Evolutionary conservation across 2,329 filamentous ascomycete species (phyloP).

Genomic region (Talaromyces sp.): DNA sequence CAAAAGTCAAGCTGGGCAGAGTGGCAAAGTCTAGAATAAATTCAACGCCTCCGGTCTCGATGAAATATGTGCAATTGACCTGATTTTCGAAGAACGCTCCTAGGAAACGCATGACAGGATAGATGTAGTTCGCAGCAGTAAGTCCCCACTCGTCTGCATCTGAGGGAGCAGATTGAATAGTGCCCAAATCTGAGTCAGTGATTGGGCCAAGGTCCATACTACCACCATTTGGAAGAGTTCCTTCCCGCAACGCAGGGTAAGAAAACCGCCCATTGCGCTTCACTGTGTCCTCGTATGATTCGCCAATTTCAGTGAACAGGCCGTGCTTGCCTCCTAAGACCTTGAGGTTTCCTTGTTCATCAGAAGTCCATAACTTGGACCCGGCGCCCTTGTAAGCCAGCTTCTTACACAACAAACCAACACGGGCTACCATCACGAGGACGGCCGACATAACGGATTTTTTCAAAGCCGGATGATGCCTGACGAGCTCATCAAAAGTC

Average conservation of each 20-base stretch:
- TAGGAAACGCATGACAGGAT: conserved; percentile 73
- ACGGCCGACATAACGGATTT: conserved; percentile 78
- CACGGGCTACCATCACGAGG: conserved; percentile 80
- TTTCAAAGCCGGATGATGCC: conserved; percentile 85
- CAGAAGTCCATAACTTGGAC: conserved; percentile 68
- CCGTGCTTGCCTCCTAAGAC: conserved; percentile 55
- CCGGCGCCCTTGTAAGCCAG: conserved; percentile 72
- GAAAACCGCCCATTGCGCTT: conserved; percentile 12
- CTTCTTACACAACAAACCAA: conserved; percentile 68
- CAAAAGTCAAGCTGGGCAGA: conserved; percentile 72
- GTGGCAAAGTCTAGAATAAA: conserved; percentile 79
- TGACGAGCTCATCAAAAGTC: conserved; percentile 88
- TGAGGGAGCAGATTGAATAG: conserved; percentile 21
- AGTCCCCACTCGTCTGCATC: conserved; percentile 51
- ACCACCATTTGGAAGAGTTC: conserved; percentile 37
- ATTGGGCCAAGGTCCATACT: conserved; percentile 33
- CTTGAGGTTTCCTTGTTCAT: conserved; percentile 56
- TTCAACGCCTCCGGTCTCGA: conserved; percentile 76
- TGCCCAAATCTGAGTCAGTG: conserved; percentile 24
- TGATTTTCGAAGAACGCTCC: conserved; percentile 72
- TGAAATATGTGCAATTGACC: conserved; percentile 68
- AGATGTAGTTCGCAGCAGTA: conserved; percentile 66
- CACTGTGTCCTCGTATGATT: conserved; percentile 25
- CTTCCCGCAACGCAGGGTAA: conserved; percentile 21
- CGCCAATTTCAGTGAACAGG: conserved; percentile 35